Conservation (phyloP, 2,329 filamentous ascomycete genomes). For the Botrytis pseudocinerea region DNA sequence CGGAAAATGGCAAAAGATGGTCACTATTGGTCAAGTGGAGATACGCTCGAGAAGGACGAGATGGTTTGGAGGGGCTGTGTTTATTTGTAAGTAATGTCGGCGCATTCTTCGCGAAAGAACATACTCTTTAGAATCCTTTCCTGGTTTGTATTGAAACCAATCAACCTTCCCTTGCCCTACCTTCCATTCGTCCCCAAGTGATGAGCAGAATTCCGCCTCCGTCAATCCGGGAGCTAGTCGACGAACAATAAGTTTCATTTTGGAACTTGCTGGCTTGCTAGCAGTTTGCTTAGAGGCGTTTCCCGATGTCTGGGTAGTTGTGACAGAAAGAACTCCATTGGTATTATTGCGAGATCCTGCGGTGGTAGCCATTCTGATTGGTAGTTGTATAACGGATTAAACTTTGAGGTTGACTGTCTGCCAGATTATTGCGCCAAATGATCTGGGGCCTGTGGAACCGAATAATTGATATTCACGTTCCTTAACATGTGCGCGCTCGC, state of each 20-base stretch:
- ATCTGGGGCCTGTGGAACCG: not conserved
- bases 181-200: conserved; percentile 80
- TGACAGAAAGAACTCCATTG: conserved; percentile 56
- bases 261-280: conserved; percentile 51
- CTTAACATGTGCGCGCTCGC: no score
- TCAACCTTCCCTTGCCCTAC: conserved; percentile 78
- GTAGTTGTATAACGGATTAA: not conserved
- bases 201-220: conserved; percentile 69
- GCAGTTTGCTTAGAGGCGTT: conserved; percentile 44
- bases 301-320: conserved; percentile 48
- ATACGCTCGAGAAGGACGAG: conserved; percentile 77
- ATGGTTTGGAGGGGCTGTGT: conserved; percentile 76
- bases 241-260: conserved; percentile 82
- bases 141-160: conserved; percentile 72
- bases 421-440: not conserved
- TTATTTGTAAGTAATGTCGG: conserved; percentile 23
- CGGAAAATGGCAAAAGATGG: conserved; percentile 66
- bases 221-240: conserved; percentile 85
- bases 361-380: conserved; percentile 28
- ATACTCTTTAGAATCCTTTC: conserved; percentile 83
- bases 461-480: not conserved
- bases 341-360: conserved; percentile 42
- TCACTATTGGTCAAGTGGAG: conserved; percentile 75
- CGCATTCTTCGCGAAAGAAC: conserved; percentile 37
- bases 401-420: conserved; percentile 19